Conservation (phyloP, 805 yeast genomes). For the Nakazawaea peltata region DNA sequence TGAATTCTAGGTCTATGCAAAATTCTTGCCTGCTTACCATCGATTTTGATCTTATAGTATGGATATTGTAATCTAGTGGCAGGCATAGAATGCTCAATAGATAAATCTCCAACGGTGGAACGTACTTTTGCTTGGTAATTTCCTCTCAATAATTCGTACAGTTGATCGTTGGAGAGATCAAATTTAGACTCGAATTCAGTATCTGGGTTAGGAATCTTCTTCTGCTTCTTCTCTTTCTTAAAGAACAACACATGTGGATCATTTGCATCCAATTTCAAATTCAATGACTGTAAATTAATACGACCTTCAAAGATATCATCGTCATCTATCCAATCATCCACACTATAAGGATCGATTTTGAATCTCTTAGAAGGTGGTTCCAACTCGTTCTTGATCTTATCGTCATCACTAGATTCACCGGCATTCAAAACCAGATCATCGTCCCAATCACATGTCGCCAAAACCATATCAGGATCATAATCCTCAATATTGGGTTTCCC, state of each 20-base stretch:
- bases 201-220: conserved; percentile 38
- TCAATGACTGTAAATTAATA: conserved; percentile 24
- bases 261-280: conserved; percentile 67
- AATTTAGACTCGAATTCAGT: conserved; percentile 54
- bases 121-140: conserved; percentile 90
- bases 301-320: conserved; percentile 74
- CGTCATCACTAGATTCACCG: conserved; percentile 17
- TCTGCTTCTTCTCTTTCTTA: conserved; percentile 14
- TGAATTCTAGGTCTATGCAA: conserved; percentile 76
- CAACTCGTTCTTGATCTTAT: background rate
- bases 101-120: conserved; percentile 83
- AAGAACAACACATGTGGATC: conserved; percentile 75
- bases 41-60: conserved; percentile 71
- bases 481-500: conserved; percentile 23
- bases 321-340: conserved; percentile 42
- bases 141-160: conserved; percentile 73
- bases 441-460: conserved; percentile 77
- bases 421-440: conserved; percentile 55
- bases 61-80: conserved; percentile 87
- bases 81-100: conserved; percentile 86
- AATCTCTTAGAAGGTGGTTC: conserved; percentile 15
- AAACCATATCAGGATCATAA: conserved; percentile 45
- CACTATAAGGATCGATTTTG: conserved; percentile 24
- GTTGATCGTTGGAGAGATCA: conserved; percentile 82
- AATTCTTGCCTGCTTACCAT: conserved; percentile 59